A percentile compares a stretch with the other conserved stretches of the same genome.
Evolutionary conservation across 2,329 filamentous ascomycete species (phyloP).

Genomic region (Dichotomopilus funicola): DNA sequence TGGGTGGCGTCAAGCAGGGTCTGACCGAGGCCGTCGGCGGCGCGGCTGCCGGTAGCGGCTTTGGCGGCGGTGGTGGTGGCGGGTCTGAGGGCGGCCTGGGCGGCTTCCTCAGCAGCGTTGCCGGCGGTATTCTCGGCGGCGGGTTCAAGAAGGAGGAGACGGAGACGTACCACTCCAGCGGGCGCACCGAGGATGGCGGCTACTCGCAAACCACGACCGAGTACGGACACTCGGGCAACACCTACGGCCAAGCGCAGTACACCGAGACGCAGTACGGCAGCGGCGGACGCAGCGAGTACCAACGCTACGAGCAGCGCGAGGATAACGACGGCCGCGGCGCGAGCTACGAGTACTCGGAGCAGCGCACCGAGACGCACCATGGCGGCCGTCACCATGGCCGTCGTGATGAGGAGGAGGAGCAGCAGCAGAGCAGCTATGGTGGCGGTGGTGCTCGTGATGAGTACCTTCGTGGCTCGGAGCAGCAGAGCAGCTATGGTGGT

Average conservation of each 20-base stretch:
- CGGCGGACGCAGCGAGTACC: conserved; percentile 55
- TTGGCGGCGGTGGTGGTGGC: conserved; percentile 31
- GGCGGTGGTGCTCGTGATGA: conserved; percentile 16
- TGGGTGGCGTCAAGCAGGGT: conserved; percentile 51
- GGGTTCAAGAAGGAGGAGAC: conserved; percentile 40
- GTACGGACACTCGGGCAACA: conserved; percentile 50
- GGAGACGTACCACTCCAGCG: conserved; percentile 43
- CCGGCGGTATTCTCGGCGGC: conserved; percentile 54
- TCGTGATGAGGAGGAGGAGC: conserved; percentile 19
- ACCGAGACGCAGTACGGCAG: conserved; percentile 51
- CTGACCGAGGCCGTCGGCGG: conserved; percentile 40
- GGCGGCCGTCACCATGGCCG: conserved; percentile 41
- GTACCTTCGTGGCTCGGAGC: conserved; percentile 17
- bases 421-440: conserved; percentile 10
- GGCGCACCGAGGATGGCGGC: conserved; percentile 51
- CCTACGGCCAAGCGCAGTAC: conserved; percentile 56
- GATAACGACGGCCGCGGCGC: conserved; percentile 31
- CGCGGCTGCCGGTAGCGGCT: conserved; percentile 10
- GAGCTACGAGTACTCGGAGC: conserved; percentile 51
- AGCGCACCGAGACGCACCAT: conserved; percentile 48
- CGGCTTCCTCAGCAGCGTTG: conserved; percentile 60
- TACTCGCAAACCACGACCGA: conserved; percentile 56
- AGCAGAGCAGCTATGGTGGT: neutral
- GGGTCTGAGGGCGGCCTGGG: conserved; percentile 54
- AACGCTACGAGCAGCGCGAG: conserved; percentile 53